Percentiles rank a stretch among this genome's conserved stretches.
These are phyloP conservation scores for Zoysia pacifica DNA, from an alignment of 176 grass and related monocot species.

Conservation along the genomic window DNA sequence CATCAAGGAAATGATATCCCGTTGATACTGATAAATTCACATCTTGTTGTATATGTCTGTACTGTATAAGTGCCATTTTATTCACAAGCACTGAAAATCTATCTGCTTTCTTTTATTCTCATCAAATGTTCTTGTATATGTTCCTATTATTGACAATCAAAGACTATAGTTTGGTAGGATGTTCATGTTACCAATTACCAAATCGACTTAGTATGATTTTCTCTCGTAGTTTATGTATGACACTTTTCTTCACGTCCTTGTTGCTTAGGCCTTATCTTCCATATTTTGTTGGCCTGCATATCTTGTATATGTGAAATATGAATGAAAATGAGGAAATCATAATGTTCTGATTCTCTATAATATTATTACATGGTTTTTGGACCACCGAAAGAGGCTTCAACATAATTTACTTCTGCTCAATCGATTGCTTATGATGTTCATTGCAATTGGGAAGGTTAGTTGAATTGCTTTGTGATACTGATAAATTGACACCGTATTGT, in stretches of 20 bases:
- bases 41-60: slow-evolving; percentile 25
- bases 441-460: neutral
- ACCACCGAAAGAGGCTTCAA: neutral
- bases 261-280: neutral
- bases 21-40: slow-evolving; percentile 29
- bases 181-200: neutral
- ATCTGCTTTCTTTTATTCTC: neutral
- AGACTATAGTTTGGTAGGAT: neutral
- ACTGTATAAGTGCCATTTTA: slow-evolving; percentile 14
- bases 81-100: neutral
- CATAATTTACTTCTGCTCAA: neutral
- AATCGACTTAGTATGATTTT: neutral
- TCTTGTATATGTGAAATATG: neutral
- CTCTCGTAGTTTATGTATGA: neutral
- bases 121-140: neutral
- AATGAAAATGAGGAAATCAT: neutral
- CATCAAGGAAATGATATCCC: slow-evolving; percentile 2
- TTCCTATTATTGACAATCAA: neutral
- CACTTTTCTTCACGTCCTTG: neutral
- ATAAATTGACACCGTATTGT: no score
- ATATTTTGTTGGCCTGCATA: neutral
- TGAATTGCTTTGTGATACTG: no score
- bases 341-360: neutral
- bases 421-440: neutral
- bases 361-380: neutral